A percentile compares a stretch with the other conserved stretches of the same genome.
These are phyloP conservation scores for Fusarium sp. DNA, from an alignment of 2,329 filamentous ascomycete species.

Conservation along the genomic window DNA sequence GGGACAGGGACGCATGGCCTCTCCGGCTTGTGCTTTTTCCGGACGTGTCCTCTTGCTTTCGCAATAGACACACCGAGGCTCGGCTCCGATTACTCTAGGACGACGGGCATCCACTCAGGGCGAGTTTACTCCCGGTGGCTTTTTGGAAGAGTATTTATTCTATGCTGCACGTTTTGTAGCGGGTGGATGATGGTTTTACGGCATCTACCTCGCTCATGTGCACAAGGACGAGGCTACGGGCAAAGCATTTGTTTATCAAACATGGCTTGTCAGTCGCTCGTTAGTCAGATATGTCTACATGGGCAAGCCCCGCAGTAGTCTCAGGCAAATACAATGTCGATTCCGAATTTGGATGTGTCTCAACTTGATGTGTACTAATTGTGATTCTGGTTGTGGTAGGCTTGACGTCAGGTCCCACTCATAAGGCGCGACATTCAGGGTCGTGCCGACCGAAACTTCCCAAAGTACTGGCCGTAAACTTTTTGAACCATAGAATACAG, in stretches of 20 bases:
- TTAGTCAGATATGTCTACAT: constrained; percentile 49
- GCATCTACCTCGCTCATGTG: constrained; percentile 41
- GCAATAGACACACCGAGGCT: constrained; percentile 51
- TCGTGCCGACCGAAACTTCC: not conserved
- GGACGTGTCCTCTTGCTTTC: constrained; percentile 44
- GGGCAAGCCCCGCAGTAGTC: constrained; percentile 56
- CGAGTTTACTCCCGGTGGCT: constrained; percentile 47
- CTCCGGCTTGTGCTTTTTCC: constrained; percentile 51
- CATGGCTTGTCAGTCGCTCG: constrained; percentile 55
- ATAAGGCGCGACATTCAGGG: constrained; percentile 4
- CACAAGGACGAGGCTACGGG: constrained; percentile 51
- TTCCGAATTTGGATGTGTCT: constrained; percentile 36
- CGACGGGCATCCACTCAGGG: constrained; percentile 52
- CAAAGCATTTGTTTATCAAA: constrained; percentile 47
- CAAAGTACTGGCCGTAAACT: not conserved
- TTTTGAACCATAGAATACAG: not conserved
- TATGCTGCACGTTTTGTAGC: constrained; percentile 42
- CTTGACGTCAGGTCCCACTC: constrained; percentile 17
- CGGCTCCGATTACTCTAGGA: constrained; percentile 53
- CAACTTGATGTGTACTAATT: constrained; percentile 17
- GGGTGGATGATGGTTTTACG: constrained; percentile 17
- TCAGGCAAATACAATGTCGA: constrained; percentile 51
- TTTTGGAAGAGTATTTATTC: constrained; percentile 50
- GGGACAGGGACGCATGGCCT: constrained; percentile 53
- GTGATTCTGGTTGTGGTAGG: constrained; percentile 6